These are phyloP conservation scores for Globisporangium middletonii DNA, from an alignment of 352 stramenopile genomes.

Conservation along the genomic window DNA sequence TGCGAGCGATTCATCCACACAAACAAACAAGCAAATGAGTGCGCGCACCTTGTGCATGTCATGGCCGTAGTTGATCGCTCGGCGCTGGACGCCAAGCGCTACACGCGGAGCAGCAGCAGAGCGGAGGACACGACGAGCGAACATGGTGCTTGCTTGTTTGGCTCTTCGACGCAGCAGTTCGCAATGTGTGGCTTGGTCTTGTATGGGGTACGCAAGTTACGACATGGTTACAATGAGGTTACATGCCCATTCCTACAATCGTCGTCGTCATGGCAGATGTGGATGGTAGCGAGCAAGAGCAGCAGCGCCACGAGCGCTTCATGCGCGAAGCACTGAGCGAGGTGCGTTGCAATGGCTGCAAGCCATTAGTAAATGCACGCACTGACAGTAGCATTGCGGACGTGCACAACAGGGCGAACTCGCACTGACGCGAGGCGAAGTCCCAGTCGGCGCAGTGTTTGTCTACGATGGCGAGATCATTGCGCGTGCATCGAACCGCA, in stretches of 20 bases:
- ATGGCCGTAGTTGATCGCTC: constrained; percentile 78
- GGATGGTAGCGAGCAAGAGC: constrained; percentile 4
- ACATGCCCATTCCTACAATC: neutral
- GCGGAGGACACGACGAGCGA: constrained; percentile 10
- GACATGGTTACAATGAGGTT: neutral
- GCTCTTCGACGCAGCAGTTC: neutral
- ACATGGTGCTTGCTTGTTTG: neutral
- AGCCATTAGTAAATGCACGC: neutral
- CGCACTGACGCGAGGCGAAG: constrained; percentile 74
- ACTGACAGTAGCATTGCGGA: neutral
- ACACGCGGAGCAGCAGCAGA: constrained; percentile 10
- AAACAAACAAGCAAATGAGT: neutral
- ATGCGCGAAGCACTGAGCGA: constrained; percentile 71
- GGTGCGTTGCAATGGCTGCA: constrained; percentile 16
- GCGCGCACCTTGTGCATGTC: constrained; percentile 67
- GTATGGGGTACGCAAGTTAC: neutral
- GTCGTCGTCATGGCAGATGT: constrained; percentile 1
- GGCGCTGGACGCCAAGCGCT: constrained; percentile 11
- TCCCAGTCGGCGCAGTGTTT: constrained; percentile 91
- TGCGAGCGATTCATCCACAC: too few species aligned
- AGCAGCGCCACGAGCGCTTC: constrained; percentile 42
- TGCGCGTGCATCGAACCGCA: constrained; percentile 74
- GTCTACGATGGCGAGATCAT: constrained; percentile 78
- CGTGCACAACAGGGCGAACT: constrained; percentile 51
- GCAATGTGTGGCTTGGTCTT: neutral